Evolutionary conservation across 352 stramenopile genomes (phyloP).

Genomic region (Phytophthora multivora): DNA sequence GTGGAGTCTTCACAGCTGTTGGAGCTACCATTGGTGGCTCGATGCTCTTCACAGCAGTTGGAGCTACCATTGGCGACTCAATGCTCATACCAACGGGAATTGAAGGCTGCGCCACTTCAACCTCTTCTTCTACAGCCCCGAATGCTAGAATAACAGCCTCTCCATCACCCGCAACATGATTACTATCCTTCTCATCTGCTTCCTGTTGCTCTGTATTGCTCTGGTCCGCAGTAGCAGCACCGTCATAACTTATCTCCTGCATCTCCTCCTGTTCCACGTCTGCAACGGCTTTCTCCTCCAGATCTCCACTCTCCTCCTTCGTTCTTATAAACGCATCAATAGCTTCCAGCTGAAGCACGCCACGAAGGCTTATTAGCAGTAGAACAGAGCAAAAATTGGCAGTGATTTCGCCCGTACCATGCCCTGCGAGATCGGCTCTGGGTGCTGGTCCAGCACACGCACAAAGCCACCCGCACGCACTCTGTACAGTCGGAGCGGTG

Average conservation of each 20-base stretch:
- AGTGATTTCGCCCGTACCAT: constrained; percentile 38
- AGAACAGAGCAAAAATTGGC: background rate
- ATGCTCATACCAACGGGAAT: background rate
- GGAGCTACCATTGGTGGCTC: constrained; percentile 16
- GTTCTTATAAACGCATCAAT: constrained; percentile 44
- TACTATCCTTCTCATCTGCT: background rate
- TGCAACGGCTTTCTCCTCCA: constrained; percentile 18
- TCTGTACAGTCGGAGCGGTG: constrained; percentile 48
- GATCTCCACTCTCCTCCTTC: background rate
- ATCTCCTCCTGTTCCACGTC: constrained; percentile 2
- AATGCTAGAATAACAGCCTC: background rate
- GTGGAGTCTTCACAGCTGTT: constrained; percentile 20
- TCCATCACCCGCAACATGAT: background rate
- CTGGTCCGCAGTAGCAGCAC: constrained; percentile 2
- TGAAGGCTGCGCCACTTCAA: constrained; percentile 13
- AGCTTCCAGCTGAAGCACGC: constrained; percentile 35
- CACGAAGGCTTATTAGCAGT: constrained; percentile 16
- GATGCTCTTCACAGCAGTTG: constrained; percentile 5
- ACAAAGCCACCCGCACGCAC: constrained; percentile 53
- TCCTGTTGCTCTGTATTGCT: background rate
- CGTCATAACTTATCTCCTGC: background rate
- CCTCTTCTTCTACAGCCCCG: background rate
- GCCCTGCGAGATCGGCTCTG: constrained; percentile 54
- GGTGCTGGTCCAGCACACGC: constrained; percentile 60
- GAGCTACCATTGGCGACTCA: constrained; percentile 16